phyloP scores from a whole-genome alignment of 495 filamentous ascomycete genomes.

The Pyrenula massariospora region DNA sequence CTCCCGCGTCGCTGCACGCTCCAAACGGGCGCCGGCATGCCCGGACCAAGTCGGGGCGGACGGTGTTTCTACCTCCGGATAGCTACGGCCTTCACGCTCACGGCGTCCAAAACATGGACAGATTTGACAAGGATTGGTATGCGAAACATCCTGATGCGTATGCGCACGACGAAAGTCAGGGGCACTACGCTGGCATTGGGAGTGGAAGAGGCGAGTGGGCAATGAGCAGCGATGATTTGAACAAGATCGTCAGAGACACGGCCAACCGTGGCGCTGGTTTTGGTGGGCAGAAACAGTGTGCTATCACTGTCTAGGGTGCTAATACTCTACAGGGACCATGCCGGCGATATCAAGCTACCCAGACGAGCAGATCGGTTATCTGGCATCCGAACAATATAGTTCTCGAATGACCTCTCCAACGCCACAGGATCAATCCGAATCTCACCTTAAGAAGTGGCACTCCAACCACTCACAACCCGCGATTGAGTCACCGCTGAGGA shows the following conservation, averaged over 20 bases:
- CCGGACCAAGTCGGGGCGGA: slow-evolving; percentile 49
- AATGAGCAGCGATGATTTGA: slow-evolving; percentile 82
- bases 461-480: slow-evolving; percentile 33
- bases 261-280: slow-evolving; percentile 51
- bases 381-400: slow-evolving; percentile 67
- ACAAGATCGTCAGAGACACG: slow-evolving; percentile 74
- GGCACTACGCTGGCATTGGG: slow-evolving; percentile 48
- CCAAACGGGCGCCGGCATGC: slow-evolving; percentile 50
- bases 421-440: slow-evolving; percentile 30
- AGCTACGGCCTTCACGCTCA: slow-evolving; percentile 85
- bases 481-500: slow-evolving; percentile 46
- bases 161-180: slow-evolving; percentile 51
- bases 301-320: background rate
- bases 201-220: slow-evolving; percentile 69
- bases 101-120: slow-evolving; percentile 52
- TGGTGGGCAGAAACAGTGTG: slow-evolving; percentile 36
- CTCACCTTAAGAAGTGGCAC: slow-evolving; percentile 15
- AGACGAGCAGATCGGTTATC: slow-evolving; percentile 68
- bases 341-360: slow-evolving; percentile 47
- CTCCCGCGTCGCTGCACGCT: slow-evolving; percentile 37
- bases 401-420: slow-evolving; percentile 57
- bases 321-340: slow-evolving; percentile 31
- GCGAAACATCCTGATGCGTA: slow-evolving; percentile 76
- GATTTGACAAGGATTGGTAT: slow-evolving; percentile 79
- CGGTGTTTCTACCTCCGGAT: slow-evolving; percentile 53